These are phyloP conservation scores for Lichtheimia corymbifera DNA, from an alignment of 371 early-diverging fungal genomes.

Conservation along the genomic window DNA sequence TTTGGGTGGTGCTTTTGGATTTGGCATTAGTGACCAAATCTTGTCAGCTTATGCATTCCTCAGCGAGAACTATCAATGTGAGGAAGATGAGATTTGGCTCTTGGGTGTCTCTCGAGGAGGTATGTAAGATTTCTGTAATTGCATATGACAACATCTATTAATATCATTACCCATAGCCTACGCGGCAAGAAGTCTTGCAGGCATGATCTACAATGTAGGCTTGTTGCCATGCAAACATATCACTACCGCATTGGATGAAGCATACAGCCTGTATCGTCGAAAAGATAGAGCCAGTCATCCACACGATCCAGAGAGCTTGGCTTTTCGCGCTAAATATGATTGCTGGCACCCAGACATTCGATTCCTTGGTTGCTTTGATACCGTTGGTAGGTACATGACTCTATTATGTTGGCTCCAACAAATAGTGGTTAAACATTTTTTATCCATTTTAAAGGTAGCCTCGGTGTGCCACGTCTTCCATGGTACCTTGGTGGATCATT, in stretches of 20 bases:
- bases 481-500: conserved; percentile 40
- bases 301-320: background rate
- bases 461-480: conserved; percentile 41
- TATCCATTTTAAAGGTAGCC: conserved; percentile 8
- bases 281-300: conserved; percentile 4
- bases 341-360: conserved; percentile 28
- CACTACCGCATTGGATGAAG: conserved; percentile 14
- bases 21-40: conserved; percentile 38
- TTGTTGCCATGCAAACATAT: conserved; percentile 23
- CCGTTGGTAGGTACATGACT: conserved; percentile 22
- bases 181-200: conserved; percentile 38
- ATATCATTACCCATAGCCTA: conserved; percentile 22
- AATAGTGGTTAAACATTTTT: background rate
- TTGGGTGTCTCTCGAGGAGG: conserved; percentile 44
- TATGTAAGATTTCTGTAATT: conserved; percentile 6
- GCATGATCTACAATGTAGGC: conserved; percentile 44
- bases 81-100: conserved; percentile 37
- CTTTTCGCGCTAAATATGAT: conserved; percentile 22
- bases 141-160: too few species aligned
- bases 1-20: conserved; percentile 35
- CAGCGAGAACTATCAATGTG: conserved; percentile 21
- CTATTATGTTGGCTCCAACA: background rate
- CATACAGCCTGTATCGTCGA: conserved; percentile 30
- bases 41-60: conserved; percentile 30
- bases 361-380: conserved; percentile 45